Evolutionary conservation across 2,329 filamentous ascomycete species (phyloP).

Genomic region (Dothistroma septosporum): DNA sequence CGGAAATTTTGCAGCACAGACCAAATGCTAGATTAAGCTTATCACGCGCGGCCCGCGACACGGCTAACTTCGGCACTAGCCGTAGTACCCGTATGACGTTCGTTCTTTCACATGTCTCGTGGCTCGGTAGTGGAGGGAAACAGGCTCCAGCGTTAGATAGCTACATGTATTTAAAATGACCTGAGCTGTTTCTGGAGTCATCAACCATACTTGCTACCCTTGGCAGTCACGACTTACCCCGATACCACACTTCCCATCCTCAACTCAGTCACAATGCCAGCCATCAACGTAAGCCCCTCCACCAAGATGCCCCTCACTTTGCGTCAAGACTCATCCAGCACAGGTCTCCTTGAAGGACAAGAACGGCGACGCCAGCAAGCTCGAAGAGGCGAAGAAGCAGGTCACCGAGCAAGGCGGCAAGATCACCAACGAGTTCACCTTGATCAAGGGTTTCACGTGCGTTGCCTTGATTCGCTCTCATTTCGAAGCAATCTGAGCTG

Average conservation of each 20-base stretch:
- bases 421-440: conserved; percentile 76
- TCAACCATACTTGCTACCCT: background rate
- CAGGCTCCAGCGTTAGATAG: conserved; percentile 6
- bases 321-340: conserved; percentile 8
- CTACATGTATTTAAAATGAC: background rate
- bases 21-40: background rate
- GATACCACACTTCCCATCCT: conserved; percentile 8
- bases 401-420: conserved; percentile 72
- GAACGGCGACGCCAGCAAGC: conserved; percentile 60
- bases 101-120: background rate
- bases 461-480: conserved; percentile 35
- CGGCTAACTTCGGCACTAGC: background rate
- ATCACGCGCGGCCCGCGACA: background rate
- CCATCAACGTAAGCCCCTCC: conserved; percentile 30
- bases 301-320: background rate
- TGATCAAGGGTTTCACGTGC: conserved; percentile 93
- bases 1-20: background rate
- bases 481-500: background rate
- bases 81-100: background rate
- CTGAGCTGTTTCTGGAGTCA: background rate
- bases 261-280: conserved; percentile 17
- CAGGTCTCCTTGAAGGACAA: conserved; percentile 74
- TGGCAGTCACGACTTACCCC: too few relatives aligned
- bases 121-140: background rate
- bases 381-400: conserved; percentile 70